Conservation (phyloP, 78 protist genomes). For the Cavenderia fasciculata region DNA sequence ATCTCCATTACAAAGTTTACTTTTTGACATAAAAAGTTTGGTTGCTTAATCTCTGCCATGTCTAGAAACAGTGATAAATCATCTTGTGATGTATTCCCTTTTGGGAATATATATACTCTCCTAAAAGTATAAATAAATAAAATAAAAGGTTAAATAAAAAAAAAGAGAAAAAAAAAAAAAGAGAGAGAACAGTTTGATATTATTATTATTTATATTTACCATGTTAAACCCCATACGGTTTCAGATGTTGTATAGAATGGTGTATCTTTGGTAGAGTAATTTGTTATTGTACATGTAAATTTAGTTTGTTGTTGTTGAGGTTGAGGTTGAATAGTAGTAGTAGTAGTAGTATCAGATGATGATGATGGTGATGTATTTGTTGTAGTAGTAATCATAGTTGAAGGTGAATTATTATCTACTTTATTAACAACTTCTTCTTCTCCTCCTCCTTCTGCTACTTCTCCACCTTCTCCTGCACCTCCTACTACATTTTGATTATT, state of each 20-base stretch:
- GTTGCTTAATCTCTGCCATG: slow-evolving; percentile 13
- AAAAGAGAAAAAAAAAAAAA: background rate
- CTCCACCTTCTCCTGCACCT: no score
- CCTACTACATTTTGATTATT: no score
- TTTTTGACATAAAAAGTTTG: slow-evolving; percentile 12
- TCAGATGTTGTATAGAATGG: slow-evolving; percentile 22
- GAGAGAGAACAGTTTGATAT: no score
- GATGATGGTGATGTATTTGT: no score
- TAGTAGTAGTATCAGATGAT: no score
- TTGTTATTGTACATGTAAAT: slow-evolving; percentile 1
- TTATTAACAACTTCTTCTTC: no score
- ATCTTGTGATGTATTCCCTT: slow-evolving; percentile 32
- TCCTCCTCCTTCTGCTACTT: no score
- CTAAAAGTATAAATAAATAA: background rate
- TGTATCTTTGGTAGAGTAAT: slow-evolving; percentile 4
- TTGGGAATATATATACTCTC: slow-evolving; percentile 56
- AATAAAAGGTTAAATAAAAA: background rate
- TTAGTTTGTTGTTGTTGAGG: slow-evolving; percentile 6
- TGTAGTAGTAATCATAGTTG: no score
- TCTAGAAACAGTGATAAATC: slow-evolving; percentile 54
- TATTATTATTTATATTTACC: background rate
- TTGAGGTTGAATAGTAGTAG: no score
- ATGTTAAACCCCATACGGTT: slow-evolving; percentile 30
- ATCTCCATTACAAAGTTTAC: slow-evolving; percentile 37
- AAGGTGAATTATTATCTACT: no score